A percentile compares a stretch with the other conserved stretches of the same genome.
Evolutionary conservation across 139 green algal genomes (phyloP).

Genomic region (Auxenochlorella pyrenoidosa): DNA sequence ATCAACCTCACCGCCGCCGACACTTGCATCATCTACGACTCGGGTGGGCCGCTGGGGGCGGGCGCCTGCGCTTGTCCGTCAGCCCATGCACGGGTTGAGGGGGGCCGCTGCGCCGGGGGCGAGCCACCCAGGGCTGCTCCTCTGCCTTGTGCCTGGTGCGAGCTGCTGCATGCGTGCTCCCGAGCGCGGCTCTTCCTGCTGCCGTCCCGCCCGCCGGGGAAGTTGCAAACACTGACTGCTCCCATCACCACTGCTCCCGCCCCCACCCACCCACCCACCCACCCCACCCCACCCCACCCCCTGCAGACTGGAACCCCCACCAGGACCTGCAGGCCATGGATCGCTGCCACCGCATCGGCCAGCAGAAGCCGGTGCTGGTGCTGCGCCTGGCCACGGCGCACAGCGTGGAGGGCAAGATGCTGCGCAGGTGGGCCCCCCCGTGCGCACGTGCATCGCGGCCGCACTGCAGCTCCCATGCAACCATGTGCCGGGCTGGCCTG

Average conservation of each 20-base stretch:
- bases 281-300: not conserved
- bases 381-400: constrained; percentile 91
- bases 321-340: constrained; percentile 94
- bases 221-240: too few relatives aligned
- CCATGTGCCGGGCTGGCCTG: too few relatives aligned
- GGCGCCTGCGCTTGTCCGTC: not conserved
- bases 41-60: not conserved
- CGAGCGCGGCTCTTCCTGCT: too few relatives aligned
- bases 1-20: constrained; percentile 95
- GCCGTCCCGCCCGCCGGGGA: too few relatives aligned
- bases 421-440: constrained; percentile 50
- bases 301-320: constrained; percentile 93
- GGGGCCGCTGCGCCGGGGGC: too few relatives aligned
- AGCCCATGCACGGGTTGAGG: too few relatives aligned
- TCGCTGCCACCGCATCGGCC: constrained; percentile 97
- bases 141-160: too few relatives aligned
- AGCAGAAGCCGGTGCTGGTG: constrained; percentile 96
- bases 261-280: not conserved
- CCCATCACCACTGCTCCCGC: too few relatives aligned
- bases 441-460: too few relatives aligned
- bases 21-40: constrained; percentile 97
- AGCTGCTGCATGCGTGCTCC: too few relatives aligned
- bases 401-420: constrained; percentile 96
- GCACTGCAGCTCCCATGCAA: too few relatives aligned
- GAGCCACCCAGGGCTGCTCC: too few relatives aligned